Evolutionary conservation across 371 early-diverging fungal species (phyloP), one percentile per base, ranked within the genome.

Genomic region (Paramicrosporidium saccamoebae): DNA sequence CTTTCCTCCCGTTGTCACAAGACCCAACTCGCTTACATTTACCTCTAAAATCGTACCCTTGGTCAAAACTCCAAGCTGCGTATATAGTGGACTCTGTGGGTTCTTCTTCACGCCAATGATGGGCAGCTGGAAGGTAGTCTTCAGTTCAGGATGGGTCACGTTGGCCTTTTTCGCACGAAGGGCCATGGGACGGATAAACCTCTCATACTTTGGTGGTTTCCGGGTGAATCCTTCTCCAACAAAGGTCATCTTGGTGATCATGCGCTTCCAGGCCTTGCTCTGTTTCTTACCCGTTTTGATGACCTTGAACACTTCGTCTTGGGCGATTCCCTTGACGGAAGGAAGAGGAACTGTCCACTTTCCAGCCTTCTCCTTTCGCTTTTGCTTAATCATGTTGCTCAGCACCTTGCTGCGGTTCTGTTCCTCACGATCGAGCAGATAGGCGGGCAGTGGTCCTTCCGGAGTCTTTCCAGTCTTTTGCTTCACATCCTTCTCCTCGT

Each of bases 41-140:
- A 72, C 90, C 55, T 98, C 99, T 24, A 98, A 65, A 23, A 98
- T 71, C 4, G 95, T 95, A 42, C 99, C 99, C 58, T 95, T 97
- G 22, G 92, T 90, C 24, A 98, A 61, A 14, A 98, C 88, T 29
- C 99, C 98, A 9, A 98, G 55, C 44, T 79, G 77, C 10, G 99
- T 96, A 55, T 81, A 92, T 38, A 94, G 53, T 11, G 84, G 86
- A 24, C 68, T 66, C 48, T 74, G 77, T 23, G 98, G 99, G 51
- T 97, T 98, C 67, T 95, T 88, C 48, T 98, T 98, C 23, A 98
- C 86, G 31, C 86, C 75, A 33, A 98, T 64, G 25, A 98, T 97
- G 6, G 94, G 90, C 27, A 98, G 50, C 35, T 69, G 71, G 56
- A 95, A 96, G 1, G 98, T 97, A 5, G 98, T 82, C 36, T 72